Evolutionary conservation across 805 yeast genomes (phyloP), one percentile per base, ranked within the genome.

Genomic region (Komagataella pastoris): DNA sequence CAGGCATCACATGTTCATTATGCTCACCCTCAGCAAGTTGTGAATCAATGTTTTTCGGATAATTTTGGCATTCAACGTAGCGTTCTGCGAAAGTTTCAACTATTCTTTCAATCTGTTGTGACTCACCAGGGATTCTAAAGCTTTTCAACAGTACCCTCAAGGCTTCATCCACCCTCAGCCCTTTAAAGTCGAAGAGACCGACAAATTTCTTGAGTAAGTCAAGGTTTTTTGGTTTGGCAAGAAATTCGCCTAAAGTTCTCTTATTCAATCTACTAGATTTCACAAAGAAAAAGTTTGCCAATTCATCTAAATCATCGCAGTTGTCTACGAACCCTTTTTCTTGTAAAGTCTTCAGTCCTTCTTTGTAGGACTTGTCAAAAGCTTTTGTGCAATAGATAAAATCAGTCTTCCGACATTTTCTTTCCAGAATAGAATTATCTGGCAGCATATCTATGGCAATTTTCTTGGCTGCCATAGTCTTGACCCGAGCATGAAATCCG

Each of bases 101-200:
- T 14, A 91, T 79, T 59, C 97, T 76, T 65, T 93, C 99, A 63
- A 93, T 93, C 65, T 88, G 97, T 61, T 89, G 98, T 0, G 97
- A 85, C 67, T 93, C 99, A 54, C 99, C 99, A 1, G 98, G 98
- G 49, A 93, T 73, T 64, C 99, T 78, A 62, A 93, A 91, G 18
- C 85, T 78, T 52, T 86, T 85, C 57, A 95, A 72, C 54, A 93
- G 65, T 52, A 86, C 74, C 60, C 99, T 76, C 50, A 93, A 71
- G 0, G 97, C 97, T 65, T 91, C 97, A 65, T 93, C 99, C 2
- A 95, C 91, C 60, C 99, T 74, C 58, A 85, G 70, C 17, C 79
- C 84, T 44, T 73, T 70, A 62, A 90, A 90, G 53, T 90, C 91
- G 63, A 91, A 84, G 51, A 80, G 65, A 1, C 71, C 70, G 56